Conservation (phyloP, 305 asterid species). For the Fraxinus paxiana region DNA sequence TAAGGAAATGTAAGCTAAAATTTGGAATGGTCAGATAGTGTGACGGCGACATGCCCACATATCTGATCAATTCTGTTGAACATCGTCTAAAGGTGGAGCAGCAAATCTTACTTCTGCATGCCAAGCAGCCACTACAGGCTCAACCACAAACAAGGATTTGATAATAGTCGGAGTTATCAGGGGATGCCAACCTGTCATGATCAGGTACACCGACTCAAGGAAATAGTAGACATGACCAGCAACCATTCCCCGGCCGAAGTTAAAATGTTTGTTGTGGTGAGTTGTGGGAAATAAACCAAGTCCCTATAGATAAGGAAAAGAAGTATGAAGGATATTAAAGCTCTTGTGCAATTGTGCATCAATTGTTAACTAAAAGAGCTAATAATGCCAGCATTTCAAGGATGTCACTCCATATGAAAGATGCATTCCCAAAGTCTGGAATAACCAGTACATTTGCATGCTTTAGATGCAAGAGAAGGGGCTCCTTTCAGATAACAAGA, state of each 20-base stretch:
- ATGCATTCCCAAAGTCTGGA: not conserved
- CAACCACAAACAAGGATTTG: conserved; percentile 73
- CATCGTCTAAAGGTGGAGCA: conserved; percentile 45
- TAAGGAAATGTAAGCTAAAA: not conserved
- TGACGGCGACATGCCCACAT: not conserved
- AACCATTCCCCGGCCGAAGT: conserved; percentile 66
- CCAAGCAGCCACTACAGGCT: conserved; percentile 78
- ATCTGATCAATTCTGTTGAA: conserved; percentile 34
- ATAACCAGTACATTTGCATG: not conserved
- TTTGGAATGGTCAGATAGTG: not conserved
- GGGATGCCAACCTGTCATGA: conserved; percentile 86
- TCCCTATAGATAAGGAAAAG: not conserved
- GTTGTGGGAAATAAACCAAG: not conserved
- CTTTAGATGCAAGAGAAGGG: not conserved
- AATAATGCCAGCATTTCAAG: not conserved
- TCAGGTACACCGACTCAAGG: conserved; percentile 82
- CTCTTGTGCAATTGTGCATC: not conserved
- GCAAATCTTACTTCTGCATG: conserved; percentile 81
- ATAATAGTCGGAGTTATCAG: conserved; percentile 66
- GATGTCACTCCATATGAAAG: conserved; percentile 7
- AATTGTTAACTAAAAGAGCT: conserved; percentile 5
- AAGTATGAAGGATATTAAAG: not conserved
- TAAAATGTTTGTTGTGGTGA: not conserved
- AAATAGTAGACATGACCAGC: conserved; percentile 96
- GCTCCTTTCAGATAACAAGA: not conserved